Conservation (phyloP, 1,284 basidiomycete genomes). For the Rhodotorula sp. region DNA sequence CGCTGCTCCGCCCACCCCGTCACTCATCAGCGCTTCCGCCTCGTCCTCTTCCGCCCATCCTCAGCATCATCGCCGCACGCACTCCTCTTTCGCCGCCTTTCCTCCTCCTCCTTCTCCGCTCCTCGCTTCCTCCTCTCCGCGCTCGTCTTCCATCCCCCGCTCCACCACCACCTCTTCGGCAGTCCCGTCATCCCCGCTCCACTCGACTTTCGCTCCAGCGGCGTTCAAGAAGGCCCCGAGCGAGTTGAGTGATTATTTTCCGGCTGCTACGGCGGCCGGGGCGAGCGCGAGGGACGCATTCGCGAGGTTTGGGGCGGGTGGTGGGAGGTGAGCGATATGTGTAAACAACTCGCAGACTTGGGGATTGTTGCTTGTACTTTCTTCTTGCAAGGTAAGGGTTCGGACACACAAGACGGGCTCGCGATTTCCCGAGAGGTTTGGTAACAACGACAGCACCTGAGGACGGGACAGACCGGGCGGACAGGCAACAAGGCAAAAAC, state of each 20-base stretch:
- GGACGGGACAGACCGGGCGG: not conserved
- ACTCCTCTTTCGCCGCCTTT: not conserved
- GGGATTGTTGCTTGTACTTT: not conserved
- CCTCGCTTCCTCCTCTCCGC: too few relatives aligned
- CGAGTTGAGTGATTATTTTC: constrained; percentile 38
- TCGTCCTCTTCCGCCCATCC: not conserved
- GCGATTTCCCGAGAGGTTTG: not conserved
- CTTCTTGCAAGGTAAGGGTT: not conserved
- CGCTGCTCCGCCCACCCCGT: not conserved
- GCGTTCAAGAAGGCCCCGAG: constrained; percentile 18
- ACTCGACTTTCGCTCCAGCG: not conserved
- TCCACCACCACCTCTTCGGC: too few relatives aligned
- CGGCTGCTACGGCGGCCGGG: constrained; percentile 4
- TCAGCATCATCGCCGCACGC: not conserved
- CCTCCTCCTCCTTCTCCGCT: not conserved
- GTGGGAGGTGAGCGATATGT: not conserved
- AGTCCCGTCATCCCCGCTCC: too few relatives aligned
- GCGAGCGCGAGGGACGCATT: constrained; percentile 21
- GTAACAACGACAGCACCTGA: not conserved
- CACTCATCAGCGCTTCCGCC: not conserved
- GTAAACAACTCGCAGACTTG: too few relatives aligned
- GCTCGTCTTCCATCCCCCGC: too few relatives aligned
- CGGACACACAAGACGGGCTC: not conserved
- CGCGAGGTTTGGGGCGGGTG: constrained; percentile 8
- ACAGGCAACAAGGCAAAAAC: not conserved